Base-by-base conservation (phyloP, 148 eudicot species). In the Chenopodium quinoa region DNA sequence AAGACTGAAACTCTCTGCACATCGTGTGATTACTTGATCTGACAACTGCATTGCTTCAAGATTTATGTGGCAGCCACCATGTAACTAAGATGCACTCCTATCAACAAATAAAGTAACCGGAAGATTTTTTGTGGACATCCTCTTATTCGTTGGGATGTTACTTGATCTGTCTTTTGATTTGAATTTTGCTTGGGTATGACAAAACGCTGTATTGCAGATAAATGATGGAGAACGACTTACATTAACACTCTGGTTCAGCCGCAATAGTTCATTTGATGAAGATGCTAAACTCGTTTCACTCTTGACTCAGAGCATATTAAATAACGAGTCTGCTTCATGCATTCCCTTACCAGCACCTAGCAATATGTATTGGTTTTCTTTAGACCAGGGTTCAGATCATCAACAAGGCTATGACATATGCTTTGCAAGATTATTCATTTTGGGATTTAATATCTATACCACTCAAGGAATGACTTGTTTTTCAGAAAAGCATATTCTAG, bases 351-450 rank as follows among this genome's bases (percentile, higher is more conserved):
- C 92, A 65, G 98, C 94, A 77, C 88, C 99, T 69, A 89, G 81
- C 82, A 90, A 88, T 78, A 96, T 96, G 99, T 96, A 96, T 82
- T 94, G 98, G 98, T 91, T 92, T 88, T 90, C 95, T 72, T 85
- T 93, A 3, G 88, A 89, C 12, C 84, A 87, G 72, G 82, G 78
- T 74, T 89, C 91, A 77, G 87, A 78, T 81, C 81, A 82, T 77
- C 84, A 88, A 88, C 82, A 86, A 79, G 98, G 93, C 71, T 96
- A 90, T 81, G 94, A 96, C 77, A 85, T 96, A 79, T 82, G 94
- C 79, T 87, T 84, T 84, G 98, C 91, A 48, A 91, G 99, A 86
- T 73, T 96, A 75, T 84, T 88, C 72, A 80, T 84, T 58, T 83
- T 89, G 78, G 97, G 94, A 76, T 93, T 79, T 75, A 87, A 87